Conservation (phyloP, 2,329 filamentous ascomycete genomes). For the Cyclaneusma minus region DNA sequence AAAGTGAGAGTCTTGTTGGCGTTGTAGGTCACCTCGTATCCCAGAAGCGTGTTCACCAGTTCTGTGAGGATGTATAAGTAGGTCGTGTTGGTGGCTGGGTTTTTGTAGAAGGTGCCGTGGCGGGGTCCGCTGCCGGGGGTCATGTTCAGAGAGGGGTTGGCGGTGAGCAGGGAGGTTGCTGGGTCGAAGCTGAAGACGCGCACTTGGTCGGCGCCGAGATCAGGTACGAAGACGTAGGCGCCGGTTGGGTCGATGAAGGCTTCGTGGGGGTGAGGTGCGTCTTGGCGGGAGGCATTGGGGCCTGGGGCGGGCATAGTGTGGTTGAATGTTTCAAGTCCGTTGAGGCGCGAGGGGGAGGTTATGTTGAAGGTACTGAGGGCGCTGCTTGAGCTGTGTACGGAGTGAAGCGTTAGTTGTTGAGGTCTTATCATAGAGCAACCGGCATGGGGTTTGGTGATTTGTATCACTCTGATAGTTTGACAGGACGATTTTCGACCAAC, state of each 20-base stretch:
- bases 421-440: too few species aligned
- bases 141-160: conserved; percentile 19
- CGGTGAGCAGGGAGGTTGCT: conserved; percentile 22
- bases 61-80: conserved; percentile 27
- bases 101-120: conserved; percentile 38
- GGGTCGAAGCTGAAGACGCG: conserved; percentile 29
- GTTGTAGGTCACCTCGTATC: conserved; percentile 40
- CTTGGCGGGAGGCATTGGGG: conserved; percentile 23
- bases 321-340: conserved; percentile 25
- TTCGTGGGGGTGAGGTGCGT: conserved; percentile 33
- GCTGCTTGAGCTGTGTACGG: too few species aligned
- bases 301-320: conserved; percentile 23
- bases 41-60: conserved; percentile 21
- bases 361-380: too few species aligned
- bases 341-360: too few species aligned
- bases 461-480: too few species aligned
- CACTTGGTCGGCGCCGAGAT: conserved; percentile 34
- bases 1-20: conserved; percentile 26
- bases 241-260: conserved; percentile 35
- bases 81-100: conserved; percentile 12
- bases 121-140: conserved; percentile 31
- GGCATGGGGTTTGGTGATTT: too few species aligned
- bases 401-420: too few species aligned
- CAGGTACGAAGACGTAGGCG: conserved; percentile 31
- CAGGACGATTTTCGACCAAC: too few species aligned